Evolutionary conservation across 2,329 filamentous ascomycete species (phyloP).

Genomic region (Dactylellina sp.): DNA sequence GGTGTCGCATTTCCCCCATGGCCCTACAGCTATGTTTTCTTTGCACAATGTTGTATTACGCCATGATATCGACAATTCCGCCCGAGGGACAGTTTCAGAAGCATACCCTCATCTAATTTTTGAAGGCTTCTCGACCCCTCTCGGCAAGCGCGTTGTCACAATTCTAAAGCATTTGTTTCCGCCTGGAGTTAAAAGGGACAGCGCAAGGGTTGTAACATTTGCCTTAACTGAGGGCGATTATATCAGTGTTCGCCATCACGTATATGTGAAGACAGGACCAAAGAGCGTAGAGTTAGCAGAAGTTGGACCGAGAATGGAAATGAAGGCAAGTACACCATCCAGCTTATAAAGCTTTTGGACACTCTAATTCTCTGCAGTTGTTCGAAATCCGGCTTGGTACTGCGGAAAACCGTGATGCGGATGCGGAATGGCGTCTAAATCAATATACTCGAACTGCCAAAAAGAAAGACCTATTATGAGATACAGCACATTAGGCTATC

Average conservation of each 20-base stretch:
- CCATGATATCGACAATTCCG: constrained; percentile 89
- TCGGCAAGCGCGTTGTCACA: constrained; percentile 86
- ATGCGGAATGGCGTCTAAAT: constrained; percentile 95
- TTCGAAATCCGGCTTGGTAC: constrained; percentile 95
- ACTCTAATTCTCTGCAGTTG: constrained; percentile 65
- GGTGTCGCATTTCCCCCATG: constrained; percentile 86
- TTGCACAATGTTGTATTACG: constrained; percentile 92
- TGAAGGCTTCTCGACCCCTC: constrained; percentile 84
- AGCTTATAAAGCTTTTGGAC: not conserved
- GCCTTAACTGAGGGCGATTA: constrained; percentile 72
- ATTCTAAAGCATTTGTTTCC: constrained; percentile 95
- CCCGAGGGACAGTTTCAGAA: constrained; percentile 88
- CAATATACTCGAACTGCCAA: constrained; percentile 80
- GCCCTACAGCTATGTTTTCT: constrained; percentile 86
- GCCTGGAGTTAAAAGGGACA: constrained; percentile 78
- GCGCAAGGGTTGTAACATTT: constrained; percentile 91
- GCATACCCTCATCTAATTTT: constrained; percentile 95
- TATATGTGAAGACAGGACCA: constrained; percentile 93
- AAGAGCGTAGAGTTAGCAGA: constrained; percentile 89
- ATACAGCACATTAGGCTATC: not conserved
- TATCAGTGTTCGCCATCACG: constrained; percentile 79
- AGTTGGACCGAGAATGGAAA: constrained; percentile 95
- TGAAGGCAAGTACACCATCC: constrained; percentile 66
- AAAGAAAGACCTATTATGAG: constrained; percentile 59
- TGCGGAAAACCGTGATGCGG: constrained; percentile 91